Conservation (phyloP, 345 rosid species). For the Mercurialis annua region DNA sequence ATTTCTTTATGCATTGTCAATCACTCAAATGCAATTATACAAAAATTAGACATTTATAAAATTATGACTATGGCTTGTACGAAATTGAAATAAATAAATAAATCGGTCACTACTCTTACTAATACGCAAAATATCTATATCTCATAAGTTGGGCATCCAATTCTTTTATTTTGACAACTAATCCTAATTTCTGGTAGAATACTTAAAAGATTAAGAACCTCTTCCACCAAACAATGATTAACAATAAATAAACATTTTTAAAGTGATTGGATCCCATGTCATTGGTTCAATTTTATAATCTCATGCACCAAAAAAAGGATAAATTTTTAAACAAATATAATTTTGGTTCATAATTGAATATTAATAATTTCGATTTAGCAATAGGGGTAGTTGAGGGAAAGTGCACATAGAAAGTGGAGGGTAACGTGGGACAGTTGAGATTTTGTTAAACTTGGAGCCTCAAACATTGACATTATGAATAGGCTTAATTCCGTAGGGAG, state of each 20-base stretch:
- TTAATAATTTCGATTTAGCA: neutral
- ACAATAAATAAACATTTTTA: neutral
- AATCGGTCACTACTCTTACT: too few species aligned
- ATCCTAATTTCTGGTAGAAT: neutral
- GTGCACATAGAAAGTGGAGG: slow-evolving; percentile 7
- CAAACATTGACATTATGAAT: slow-evolving; percentile 50
- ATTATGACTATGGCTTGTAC: too few species aligned
- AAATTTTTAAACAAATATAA: neutral
- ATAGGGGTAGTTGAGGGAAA: slow-evolving; percentile 18
- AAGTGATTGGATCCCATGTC: slow-evolving; percentile 34
- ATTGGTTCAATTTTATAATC: slow-evolving; percentile 15
- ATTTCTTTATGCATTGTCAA: too few species aligned
- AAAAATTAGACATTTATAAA: too few species aligned
- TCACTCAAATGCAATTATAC: too few species aligned
- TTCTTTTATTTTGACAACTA: neutral
- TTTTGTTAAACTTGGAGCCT: slow-evolving; percentile 47
- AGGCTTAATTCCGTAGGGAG: slow-evolving; percentile 43
- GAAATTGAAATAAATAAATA: neutral
- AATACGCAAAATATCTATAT: neutral
- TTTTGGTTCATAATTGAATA: neutral
- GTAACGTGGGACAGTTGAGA: slow-evolving; percentile 50
- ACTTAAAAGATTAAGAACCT: neutral
- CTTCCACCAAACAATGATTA: slow-evolving; percentile 2
- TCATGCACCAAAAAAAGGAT: neutral
- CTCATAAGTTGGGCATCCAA: neutral